These are phyloP conservation scores for Diaporthe batatas DNA, from an alignment of 2,329 filamentous ascomycete species.

Conservation along the genomic window DNA sequence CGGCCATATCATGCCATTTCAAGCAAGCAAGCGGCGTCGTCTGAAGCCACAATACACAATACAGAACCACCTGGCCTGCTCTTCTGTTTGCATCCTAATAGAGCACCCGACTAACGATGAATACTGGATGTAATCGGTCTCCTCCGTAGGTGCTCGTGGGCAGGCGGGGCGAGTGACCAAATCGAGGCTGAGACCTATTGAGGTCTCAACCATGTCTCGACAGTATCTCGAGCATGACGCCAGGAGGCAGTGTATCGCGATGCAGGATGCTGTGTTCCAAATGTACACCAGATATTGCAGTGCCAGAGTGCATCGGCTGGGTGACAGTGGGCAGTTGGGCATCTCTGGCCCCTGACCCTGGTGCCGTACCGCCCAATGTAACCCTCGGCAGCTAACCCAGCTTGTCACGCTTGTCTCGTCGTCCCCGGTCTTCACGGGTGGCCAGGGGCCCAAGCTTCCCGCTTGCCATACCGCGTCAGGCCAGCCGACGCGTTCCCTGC, in stretches of 20 bases:
- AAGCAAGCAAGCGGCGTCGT: not conserved
- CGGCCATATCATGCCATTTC: slow-evolving; percentile 15
- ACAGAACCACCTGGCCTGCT: not conserved
- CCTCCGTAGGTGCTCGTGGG: not conserved
- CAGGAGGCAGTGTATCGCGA: not conserved
- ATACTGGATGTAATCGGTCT: not conserved
- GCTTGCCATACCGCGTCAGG: slow-evolving; percentile 16
- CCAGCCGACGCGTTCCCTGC: slow-evolving; percentile 25
- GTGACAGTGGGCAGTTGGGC: too few relatives aligned
- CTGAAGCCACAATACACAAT: slow-evolving; percentile 1
- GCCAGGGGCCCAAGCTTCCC: slow-evolving; percentile 4
- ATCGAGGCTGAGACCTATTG: too few relatives aligned
- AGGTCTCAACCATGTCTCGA: slow-evolving; percentile 4
- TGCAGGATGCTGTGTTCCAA: slow-evolving; percentile 8
- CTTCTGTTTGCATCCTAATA: not conserved
- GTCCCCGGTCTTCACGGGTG: not conserved
- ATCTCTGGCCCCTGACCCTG: not conserved
- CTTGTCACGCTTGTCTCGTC: slow-evolving; percentile 12
- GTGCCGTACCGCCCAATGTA: not conserved
- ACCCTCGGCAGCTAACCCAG: slow-evolving; percentile 23
- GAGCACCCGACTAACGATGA: not conserved
- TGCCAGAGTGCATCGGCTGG: too few relatives aligned
- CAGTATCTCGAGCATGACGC: slow-evolving; percentile 7
- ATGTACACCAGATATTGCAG: too few relatives aligned
- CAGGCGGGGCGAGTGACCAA: not conserved